These are phyloP conservation scores for Penstemon barbatus DNA, from an alignment of 257 asterid species.

Conservation along the genomic window DNA sequence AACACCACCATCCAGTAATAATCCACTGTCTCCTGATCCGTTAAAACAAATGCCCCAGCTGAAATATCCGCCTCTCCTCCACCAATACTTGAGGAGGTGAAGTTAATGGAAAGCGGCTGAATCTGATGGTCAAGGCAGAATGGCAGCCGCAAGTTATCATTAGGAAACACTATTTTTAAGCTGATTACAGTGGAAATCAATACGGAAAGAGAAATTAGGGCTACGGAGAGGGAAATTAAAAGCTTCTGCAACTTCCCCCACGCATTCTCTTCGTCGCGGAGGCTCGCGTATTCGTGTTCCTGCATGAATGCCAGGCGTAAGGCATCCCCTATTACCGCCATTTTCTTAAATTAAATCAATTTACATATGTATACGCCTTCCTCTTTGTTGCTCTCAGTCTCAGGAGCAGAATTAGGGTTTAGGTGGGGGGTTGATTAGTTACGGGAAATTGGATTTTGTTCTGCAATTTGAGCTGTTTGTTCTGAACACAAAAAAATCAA, in stretches of 20 bases:
- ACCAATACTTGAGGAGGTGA: slow-evolving; percentile 38
- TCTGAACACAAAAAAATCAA: too few species aligned
- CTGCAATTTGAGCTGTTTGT: too few species aligned
- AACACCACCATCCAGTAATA: slow-evolving; percentile 95
- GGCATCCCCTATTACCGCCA: slow-evolving; percentile 79
- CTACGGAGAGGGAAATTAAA: slow-evolving; percentile 30
- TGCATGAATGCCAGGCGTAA: slow-evolving; percentile 96
- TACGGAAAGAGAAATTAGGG: slow-evolving; percentile 51
- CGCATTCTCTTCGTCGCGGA: slow-evolving; percentile 83
- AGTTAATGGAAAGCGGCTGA: slow-evolving; percentile 74
- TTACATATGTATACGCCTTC: too few species aligned
- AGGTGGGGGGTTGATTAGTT: too few species aligned
- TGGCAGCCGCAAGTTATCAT: slow-evolving; percentile 66
- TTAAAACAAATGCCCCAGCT: slow-evolving; percentile 76
- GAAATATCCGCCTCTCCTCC: slow-evolving; percentile 56
- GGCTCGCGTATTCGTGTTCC: slow-evolving; percentile 79
- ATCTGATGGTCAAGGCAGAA: slow-evolving; percentile 80
- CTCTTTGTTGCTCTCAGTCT: too few species aligned
- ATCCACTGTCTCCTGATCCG: slow-evolving; percentile 95
- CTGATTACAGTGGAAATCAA: slow-evolving; percentile 61
- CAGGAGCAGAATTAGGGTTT: too few species aligned
- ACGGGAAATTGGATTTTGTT: too few species aligned
- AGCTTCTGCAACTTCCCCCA: slow-evolving; percentile 72
- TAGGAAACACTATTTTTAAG: slow-evolving; percentile 72
- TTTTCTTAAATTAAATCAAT: slow-evolving; percentile 2